Conservation (phyloP, 1,284 basidiomycete genomes). For the Cutaneotrichosporon spelunceum region DNA sequence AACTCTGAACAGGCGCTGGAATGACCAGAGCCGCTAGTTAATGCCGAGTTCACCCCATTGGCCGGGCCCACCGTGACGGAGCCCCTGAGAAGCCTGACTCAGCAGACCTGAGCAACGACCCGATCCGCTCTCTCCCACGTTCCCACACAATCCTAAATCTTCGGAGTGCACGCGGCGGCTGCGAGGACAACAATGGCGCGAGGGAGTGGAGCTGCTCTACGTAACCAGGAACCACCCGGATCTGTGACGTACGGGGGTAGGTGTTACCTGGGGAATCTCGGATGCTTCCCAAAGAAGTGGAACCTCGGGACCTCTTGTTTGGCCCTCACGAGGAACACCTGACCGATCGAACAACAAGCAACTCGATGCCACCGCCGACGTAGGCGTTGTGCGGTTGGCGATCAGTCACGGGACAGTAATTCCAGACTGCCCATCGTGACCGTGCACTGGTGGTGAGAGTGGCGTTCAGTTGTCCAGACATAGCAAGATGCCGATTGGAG, state of each 20-base stretch:
- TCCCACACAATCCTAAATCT: too few species aligned
- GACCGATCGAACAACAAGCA: too few species aligned
- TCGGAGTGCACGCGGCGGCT: too few species aligned
- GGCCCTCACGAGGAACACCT: too few species aligned
- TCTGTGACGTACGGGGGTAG: too few species aligned
- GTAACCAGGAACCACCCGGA: too few species aligned
- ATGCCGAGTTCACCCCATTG: not conserved
- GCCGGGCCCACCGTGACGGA: not conserved
- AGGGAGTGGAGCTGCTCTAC: too few species aligned
- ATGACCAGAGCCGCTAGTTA: not conserved
- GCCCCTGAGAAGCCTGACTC: not conserved
- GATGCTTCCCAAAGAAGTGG: too few species aligned
- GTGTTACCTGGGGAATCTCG: too few species aligned
- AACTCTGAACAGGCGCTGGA: not conserved
- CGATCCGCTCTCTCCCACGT: not conserved
- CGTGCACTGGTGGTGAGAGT: not conserved
- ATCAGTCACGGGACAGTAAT: not conserved
- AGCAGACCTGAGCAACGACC: not conserved
- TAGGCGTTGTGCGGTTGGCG: not conserved
- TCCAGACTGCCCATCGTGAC: not conserved
- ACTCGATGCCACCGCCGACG: too few species aligned
- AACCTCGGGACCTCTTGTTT: too few species aligned
- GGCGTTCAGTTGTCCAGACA: not conserved
- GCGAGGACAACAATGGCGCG: too few species aligned
- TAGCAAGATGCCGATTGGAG: not conserved